Evolutionary conservation across 1,139 yeast species (phyloP), one percentile per base, ranked within the genome.

Genomic region (Blastobotrys apis): DNA sequence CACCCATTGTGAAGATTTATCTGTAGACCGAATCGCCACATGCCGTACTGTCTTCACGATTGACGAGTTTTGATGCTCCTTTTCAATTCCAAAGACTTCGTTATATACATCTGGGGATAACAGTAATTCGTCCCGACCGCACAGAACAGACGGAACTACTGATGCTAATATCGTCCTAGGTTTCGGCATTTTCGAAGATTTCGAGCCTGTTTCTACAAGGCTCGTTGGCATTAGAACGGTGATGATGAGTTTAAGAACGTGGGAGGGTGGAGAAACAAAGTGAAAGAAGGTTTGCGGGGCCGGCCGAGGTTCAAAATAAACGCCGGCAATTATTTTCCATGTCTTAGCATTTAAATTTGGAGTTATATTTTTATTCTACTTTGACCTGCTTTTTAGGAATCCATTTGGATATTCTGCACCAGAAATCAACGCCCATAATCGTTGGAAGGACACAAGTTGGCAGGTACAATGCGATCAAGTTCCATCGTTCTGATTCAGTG

Each of bases 361-460:
- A n/a, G n/a, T n/a, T n/a, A n/a, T n/a, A n/a, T n/a, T n/a, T n/a
- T n/a, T n/a, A n/a, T n/a, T n/a, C n/a, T n/a, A n/a, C n/a, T n/a
- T n/a, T n/a, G n/a, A n/a, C n/a, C n/a, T n/a, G n/a, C n/a, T n/a
- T n/a, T n/a, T n/a, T n/a, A n/a, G 44, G 44, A 21, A 41, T 26
- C 44, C 44, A 41, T 15, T 30, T 15, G 13, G 15, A 22, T 9
- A 43, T 22, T 20, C 47, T 29, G 5, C 20, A 30, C 23, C 30
- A 36, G 20, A 43, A 39, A 21, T 84, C 88, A 20, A 72, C 47
- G 54, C 77, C 63, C 69, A 86, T 75, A 27, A 67, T 55, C 17
- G 72, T 56, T 1, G 95, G 94, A 35, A 85, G 73, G 22, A 81
- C 37, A 47, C 82, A 72, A 30, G 86, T 84, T 5, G 95, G 95